These are phyloP conservation scores for Zea luxurians DNA, from an alignment of 176 grass and related monocot species.

Conservation along the genomic window DNA sequence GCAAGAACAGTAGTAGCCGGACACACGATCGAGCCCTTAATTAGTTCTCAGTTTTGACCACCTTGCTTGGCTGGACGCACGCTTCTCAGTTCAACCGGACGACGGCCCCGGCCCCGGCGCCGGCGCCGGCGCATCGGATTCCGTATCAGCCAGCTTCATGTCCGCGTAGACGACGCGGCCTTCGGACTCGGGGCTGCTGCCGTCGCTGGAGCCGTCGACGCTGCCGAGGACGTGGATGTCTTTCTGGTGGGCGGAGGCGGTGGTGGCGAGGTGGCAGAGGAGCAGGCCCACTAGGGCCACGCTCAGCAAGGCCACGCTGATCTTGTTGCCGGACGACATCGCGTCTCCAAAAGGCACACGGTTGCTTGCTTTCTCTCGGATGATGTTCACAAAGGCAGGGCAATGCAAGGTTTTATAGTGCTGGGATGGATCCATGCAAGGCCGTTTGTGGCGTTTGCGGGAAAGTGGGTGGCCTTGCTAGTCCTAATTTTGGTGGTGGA, in stretches of 20 bases:
- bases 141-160: background rate
- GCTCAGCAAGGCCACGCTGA: background rate
- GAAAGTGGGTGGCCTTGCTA: too few species aligned
- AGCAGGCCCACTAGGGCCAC: constrained; percentile 29
- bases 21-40: too few species aligned
- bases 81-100: background rate
- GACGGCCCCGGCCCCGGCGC: background rate
- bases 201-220: background rate
- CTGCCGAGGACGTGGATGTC: background rate
- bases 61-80: too few species aligned
- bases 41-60: background rate
- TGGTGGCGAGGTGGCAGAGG: background rate
- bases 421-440: too few species aligned
- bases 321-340: background rate
- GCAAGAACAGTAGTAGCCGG: too few species aligned
- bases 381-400: background rate
- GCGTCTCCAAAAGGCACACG: too few species aligned
- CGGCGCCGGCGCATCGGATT: background rate
- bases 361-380: background rate
- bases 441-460: too few species aligned
- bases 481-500: too few species aligned
- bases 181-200: background rate
- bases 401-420: too few species aligned
- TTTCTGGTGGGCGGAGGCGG: constrained; percentile 11
- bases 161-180: constrained; percentile 38